These are phyloP conservation scores for Cladophialophora psammophila DNA, from an alignment of 2,329 filamentous ascomycete genomes.

Conservation along the genomic window DNA sequence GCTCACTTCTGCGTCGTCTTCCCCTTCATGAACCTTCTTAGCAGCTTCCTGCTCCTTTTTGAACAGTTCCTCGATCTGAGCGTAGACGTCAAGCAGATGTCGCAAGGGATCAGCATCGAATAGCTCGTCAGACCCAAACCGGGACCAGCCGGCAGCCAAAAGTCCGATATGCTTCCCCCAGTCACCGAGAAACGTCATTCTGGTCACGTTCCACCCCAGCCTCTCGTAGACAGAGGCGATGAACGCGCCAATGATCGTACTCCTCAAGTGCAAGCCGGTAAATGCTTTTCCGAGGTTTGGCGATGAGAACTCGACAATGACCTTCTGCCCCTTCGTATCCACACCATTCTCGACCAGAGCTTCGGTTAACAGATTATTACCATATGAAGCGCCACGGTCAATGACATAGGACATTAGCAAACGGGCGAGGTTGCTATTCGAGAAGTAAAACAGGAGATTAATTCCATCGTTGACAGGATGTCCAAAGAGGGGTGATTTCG, in stretches of 20 bases:
- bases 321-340: constrained; percentile 65
- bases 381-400: constrained; percentile 67
- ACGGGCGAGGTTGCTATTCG: constrained; percentile 68
- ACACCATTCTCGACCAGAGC: constrained; percentile 68
- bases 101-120: constrained; percentile 77
- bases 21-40: constrained; percentile 53
- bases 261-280: constrained; percentile 75
- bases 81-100: constrained; percentile 82
- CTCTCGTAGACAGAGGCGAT: constrained; percentile 72
- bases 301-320: constrained; percentile 82
- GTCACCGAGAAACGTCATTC: constrained; percentile 79
- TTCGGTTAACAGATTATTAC: constrained; percentile 67
- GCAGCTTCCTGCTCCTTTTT: constrained; percentile 69
- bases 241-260: constrained; percentile 78
- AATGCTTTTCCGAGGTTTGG: constrained; percentile 89
- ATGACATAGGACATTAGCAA: constrained; percentile 75
- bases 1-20: constrained; percentile 51
- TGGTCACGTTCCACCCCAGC: constrained; percentile 74
- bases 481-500: constrained; percentile 75
- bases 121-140: constrained; percentile 76
- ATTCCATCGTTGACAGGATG: constrained; percentile 71
- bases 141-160: constrained; percentile 75
- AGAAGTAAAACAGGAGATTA: constrained; percentile 83
- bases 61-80: constrained; percentile 67
- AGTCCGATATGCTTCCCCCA: constrained; percentile 70